These are phyloP conservation scores for Dryas drummondii DNA, from an alignment of 306 rosid genomes.

Conservation along the genomic window DNA sequence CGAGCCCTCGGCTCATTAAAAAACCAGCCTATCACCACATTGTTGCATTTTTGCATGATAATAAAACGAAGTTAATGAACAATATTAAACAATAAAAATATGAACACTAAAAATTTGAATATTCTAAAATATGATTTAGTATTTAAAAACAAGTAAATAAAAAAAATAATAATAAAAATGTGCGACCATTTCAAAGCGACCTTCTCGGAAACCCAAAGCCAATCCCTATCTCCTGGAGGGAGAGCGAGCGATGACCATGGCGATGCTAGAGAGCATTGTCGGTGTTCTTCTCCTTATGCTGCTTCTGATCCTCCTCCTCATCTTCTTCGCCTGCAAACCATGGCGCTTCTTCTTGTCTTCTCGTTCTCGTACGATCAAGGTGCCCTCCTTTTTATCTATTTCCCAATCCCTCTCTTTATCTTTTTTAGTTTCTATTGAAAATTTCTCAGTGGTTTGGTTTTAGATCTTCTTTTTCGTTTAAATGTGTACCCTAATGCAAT, in stretches of 20 bases:
- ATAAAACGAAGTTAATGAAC: too few species aligned
- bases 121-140: too few species aligned
- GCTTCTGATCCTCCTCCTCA: slow-evolving; percentile 65
- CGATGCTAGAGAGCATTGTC: slow-evolving; percentile 61
- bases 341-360: slow-evolving; percentile 79
- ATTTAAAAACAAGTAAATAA: not conserved
- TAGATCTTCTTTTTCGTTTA: slow-evolving; percentile 7
- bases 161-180: not conserved
- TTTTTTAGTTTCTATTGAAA: not conserved
- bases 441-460: not conserved
- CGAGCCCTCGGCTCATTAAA: too few species aligned
- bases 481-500: not conserved
- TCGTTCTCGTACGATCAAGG: slow-evolving; percentile 60
- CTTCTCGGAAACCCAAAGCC: slow-evolving; percentile 65
- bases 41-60: too few species aligned
- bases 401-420: not conserved
- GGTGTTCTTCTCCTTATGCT: slow-evolving; percentile 80
- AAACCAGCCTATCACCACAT: too few species aligned
- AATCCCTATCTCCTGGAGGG: slow-evolving; percentile 47
- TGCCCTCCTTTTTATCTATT: not conserved
- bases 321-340: slow-evolving; percentile 81
- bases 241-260: slow-evolving; percentile 59
- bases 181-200: slow-evolving; percentile 89
- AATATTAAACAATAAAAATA: too few species aligned
- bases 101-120: too few species aligned